Evolutionary conservation across 2,329 filamentous ascomycete genomes (phyloP).

Genomic region (Boeremia exigua): DNA sequence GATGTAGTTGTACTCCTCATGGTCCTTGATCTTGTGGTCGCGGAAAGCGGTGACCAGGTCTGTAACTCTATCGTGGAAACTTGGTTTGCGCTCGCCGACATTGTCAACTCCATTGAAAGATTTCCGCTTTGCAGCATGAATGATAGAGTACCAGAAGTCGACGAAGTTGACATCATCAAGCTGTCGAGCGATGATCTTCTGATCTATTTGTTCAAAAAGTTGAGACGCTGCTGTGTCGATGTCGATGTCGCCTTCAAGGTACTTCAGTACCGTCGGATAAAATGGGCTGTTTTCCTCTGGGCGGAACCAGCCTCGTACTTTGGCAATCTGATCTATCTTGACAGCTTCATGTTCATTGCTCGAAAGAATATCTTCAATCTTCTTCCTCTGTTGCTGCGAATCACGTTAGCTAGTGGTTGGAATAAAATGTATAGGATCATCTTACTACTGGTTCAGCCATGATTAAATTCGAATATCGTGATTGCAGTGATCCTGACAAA

Average conservation of each 20-base stretch:
- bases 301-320: slow-evolving; percentile 38
- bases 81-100: neutral
- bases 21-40: slow-evolving; percentile 26
- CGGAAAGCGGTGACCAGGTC: slow-evolving; percentile 35
- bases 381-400: slow-evolving; percentile 24
- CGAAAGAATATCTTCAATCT: slow-evolving; percentile 27
- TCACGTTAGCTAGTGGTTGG: slow-evolving; percentile 1
- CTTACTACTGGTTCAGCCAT: slow-evolving; percentile 9
- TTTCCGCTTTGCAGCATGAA: slow-evolving; percentile 38
- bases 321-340: slow-evolving; percentile 41
- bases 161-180: slow-evolving; percentile 29
- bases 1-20: slow-evolving; percentile 28
- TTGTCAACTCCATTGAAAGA: slow-evolving; percentile 18
- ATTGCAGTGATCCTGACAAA: neutral
- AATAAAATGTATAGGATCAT: neutral
- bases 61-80: slow-evolving; percentile 27
- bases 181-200: slow-evolving; percentile 25
- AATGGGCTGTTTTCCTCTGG: slow-evolving; percentile 29
- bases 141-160: slow-evolving; percentile 41
- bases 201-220: slow-evolving; percentile 35
- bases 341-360: slow-evolving; percentile 19
- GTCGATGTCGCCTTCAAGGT: slow-evolving; percentile 23
- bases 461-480: neutral
- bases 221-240: slow-evolving; percentile 22
- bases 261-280: slow-evolving; percentile 35